Base-by-base conservation (phyloP, 345 rosid genomes). In the Cardamine occulta region DNA sequence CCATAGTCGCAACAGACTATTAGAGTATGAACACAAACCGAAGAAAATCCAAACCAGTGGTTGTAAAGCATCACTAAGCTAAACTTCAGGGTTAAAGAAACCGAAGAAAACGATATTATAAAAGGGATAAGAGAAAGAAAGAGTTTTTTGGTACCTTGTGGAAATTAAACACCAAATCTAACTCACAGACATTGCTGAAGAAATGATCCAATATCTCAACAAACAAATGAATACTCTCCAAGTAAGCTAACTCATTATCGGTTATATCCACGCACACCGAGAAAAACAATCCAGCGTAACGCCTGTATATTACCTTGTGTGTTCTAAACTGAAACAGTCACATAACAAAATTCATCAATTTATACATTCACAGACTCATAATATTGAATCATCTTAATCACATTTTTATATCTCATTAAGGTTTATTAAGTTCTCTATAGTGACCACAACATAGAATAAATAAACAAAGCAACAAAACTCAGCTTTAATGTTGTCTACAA, bases 121-220 rank as follows among this genome's bases (percentile, higher is more conserved):
- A 23, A 23, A 45, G 17, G 15, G 11, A 45, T 15, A 48, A 51
- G 47, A 54, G 35, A 3, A 70, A 63, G 29, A 65, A 45, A 47
- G n/a, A 26, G 51, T 18, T 39, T 37, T 55, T 55, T 55, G 78
- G 42, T 77, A 94, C 98, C 98, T 94, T 94, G 85, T 91, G 91
- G 76, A 94, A 91, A 76, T 94, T 94, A 77, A 94, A 94, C 17
- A 94, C 98, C 84, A 94, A 84, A 82, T 94, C 98, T 13, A 94
- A 91, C 82, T 94, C 98, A 64, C 98, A 94, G 37, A 94, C 98
- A 67, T 91, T 94, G 92, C 98, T 94, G 86, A 94, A 94, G 90
- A 94, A 94, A 86, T 94, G 98, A 74, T 94, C 98, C 82, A 94
- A 77, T 29, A 94, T 90, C 86, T 94, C 98, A 74, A 94, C 98